These are phyloP conservation scores for Annona cherimola DNA, from an alignment of 164 flowering plant genomes.

Conservation along the genomic window DNA sequence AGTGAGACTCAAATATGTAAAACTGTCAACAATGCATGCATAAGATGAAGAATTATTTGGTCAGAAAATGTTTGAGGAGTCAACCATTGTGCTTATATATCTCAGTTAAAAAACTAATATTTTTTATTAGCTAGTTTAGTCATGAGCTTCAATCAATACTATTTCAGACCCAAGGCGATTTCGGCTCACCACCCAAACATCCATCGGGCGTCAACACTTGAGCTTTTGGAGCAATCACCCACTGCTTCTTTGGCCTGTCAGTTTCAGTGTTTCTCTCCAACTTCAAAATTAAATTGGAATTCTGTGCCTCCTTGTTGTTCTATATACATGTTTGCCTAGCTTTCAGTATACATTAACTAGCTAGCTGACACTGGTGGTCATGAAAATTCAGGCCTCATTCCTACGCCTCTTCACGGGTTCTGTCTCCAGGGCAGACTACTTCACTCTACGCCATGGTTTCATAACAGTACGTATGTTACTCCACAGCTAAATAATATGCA, in stretches of 20 bases:
- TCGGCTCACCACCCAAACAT: conserved; percentile 47
- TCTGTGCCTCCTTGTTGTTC: too few relatives aligned
- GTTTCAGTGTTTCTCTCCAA: too few relatives aligned
- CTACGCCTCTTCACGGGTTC: conserved; percentile 43
- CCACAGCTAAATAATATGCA: background rate
- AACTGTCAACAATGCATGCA: too few relatives aligned
- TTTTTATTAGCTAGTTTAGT: background rate
- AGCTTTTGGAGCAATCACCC: conserved; percentile 43
- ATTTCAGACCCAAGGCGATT: conserved; percentile 53
- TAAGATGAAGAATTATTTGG: too few relatives aligned
- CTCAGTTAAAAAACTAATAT: too few relatives aligned
- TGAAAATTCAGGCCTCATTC: conserved; percentile 45
- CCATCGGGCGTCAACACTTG: conserved; percentile 55
- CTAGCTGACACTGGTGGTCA: background rate
- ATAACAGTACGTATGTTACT: conserved; percentile 24
- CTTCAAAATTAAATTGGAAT: too few relatives aligned
- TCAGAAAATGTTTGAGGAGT: too few relatives aligned
- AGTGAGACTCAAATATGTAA: too few relatives aligned
- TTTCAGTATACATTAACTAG: too few relatives aligned
- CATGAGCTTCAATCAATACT: background rate
- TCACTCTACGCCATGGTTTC: conserved; percentile 71
- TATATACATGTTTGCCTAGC: too few relatives aligned
- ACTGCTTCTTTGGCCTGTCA: conserved; percentile 50
- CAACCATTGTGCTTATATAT: too few relatives aligned
- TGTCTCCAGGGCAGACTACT: conserved; percentile 53